Evolutionary conservation across 2,329 filamentous ascomycete species (phyloP).

Genomic region (Penicillium hordei): DNA sequence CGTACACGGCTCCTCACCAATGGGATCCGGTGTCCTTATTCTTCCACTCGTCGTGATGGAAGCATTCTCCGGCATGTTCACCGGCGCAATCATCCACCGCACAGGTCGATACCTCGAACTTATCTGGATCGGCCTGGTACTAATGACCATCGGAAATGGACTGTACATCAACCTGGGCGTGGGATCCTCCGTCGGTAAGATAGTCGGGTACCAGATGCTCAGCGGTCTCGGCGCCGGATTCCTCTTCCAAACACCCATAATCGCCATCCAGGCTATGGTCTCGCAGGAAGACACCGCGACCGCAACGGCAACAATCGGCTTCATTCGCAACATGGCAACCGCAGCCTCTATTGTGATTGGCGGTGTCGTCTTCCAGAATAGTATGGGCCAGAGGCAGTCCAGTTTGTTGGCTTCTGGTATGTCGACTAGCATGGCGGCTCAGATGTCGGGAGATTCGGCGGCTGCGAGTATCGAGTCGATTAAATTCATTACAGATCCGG

Average conservation of each 20-base stretch:
- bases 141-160: slow-evolving; percentile 50
- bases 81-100: slow-evolving; percentile 52
- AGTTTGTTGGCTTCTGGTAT: slow-evolving; percentile 57
- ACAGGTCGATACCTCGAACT: slow-evolving; percentile 52
- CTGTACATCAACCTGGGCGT: slow-evolving; percentile 47
- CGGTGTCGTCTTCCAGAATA: slow-evolving; percentile 76
- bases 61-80: slow-evolving; percentile 46
- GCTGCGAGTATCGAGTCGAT: slow-evolving; percentile 51
- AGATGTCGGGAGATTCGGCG: slow-evolving; percentile 45
- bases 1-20: slow-evolving; percentile 60
- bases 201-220: slow-evolving; percentile 53
- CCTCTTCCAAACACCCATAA: slow-evolving; percentile 56
- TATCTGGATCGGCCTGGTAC: slow-evolving; percentile 45
- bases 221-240: slow-evolving; percentile 53
- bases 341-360: slow-evolving; percentile 70
- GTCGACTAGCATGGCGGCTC: slow-evolving; percentile 22
- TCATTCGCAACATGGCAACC: slow-evolving; percentile 66
- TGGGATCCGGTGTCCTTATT: slow-evolving; percentile 59
- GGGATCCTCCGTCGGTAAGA: slow-evolving; percentile 38
- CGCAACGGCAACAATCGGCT: slow-evolving; percentile 54
- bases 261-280: slow-evolving; percentile 57
- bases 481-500: slow-evolving; percentile 38
- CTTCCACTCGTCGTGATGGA: slow-evolving; percentile 58
- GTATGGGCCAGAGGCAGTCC: slow-evolving; percentile 47
- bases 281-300: slow-evolving; percentile 50